A percentile compares a stretch with the other conserved stretches of the same genome.
Evolutionary conservation across 352 stramenopile genomes (phyloP).

Genomic region (Phytophthora fragariaefolia): DNA sequence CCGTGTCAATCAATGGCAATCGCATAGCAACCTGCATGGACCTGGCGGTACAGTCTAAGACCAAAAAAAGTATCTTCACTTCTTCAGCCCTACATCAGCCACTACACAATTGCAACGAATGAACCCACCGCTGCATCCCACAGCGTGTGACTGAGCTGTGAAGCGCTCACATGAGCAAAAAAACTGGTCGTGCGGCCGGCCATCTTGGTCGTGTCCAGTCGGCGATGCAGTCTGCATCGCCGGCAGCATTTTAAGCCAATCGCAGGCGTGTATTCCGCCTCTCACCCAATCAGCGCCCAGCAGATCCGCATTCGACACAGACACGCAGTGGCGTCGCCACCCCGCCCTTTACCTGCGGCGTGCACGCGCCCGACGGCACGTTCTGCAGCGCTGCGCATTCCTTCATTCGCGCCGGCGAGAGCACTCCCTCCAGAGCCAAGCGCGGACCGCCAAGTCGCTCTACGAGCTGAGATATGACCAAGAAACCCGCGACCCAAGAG

Average conservation of each 20-base stretch:
- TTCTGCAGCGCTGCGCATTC: constrained; percentile 19
- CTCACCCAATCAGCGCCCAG: constrained; percentile 11
- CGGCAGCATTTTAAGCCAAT: constrained; percentile 12
- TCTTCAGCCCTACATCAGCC: neutral
- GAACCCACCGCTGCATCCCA: constrained; percentile 2
- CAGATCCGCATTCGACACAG: constrained; percentile 35
- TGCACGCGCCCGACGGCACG: neutral
- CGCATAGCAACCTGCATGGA: no score
- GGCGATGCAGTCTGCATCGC: constrained; percentile 16
- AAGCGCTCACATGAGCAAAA: constrained; percentile 2
- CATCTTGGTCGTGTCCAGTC: constrained; percentile 19
- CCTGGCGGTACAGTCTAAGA: neutral
- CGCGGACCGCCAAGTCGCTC: constrained; percentile 8
- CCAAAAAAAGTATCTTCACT: constrained; percentile 8
- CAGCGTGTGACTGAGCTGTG: constrained; percentile 20
- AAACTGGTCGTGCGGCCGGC: constrained; percentile 9
- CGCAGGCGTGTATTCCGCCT: constrained; percentile 1
- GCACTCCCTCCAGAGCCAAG: constrained; percentile 12
- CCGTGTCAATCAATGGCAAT: neutral
- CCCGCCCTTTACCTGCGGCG: constrained; percentile 26
- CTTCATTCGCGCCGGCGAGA: constrained; percentile 22
- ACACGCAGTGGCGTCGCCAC: constrained; percentile 31
- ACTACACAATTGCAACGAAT: neutral
- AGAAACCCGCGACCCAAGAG: constrained; percentile 1
- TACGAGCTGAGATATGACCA: constrained; percentile 27